Percentiles rank a stretch among this genome's conserved stretches.
phyloP scores from a whole-genome alignment of 495 filamentous ascomycete genomes.

The Cryomyces antarcticus region DNA sequence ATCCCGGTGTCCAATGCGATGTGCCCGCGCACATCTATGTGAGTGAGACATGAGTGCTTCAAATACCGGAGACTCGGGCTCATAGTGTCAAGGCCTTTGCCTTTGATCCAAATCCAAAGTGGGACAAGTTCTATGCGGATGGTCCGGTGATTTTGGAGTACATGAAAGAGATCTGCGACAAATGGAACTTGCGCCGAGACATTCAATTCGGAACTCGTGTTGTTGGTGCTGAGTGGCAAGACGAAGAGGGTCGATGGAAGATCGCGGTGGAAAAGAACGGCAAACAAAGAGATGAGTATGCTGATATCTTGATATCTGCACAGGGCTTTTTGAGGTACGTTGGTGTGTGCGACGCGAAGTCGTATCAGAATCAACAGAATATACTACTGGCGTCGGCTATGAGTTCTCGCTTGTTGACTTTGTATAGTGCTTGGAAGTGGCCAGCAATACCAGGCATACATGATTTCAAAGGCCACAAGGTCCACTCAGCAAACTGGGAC shows the following conservation, averaged over 20 bases:
- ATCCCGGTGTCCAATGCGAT: conserved; percentile 17
- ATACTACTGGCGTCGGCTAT: too few relatives aligned
- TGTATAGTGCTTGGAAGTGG: conserved; percentile 2
- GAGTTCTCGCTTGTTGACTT: too few relatives aligned
- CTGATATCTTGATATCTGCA: conserved; percentile 15
- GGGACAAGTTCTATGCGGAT: conserved; percentile 16
- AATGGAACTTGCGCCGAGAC: conserved; percentile 6
- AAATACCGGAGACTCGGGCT: neutral
- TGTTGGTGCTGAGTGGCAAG: conserved; percentile 11
- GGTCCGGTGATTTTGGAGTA: conserved; percentile 17
- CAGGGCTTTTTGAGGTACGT: conserved; percentile 12
- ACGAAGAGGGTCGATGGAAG: conserved; percentile 9
- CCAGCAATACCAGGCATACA: conserved; percentile 5
- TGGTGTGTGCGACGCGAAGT: too few relatives aligned
- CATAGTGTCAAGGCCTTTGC: conserved; percentile 9
- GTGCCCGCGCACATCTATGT: conserved; percentile 14
- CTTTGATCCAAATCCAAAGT: conserved; percentile 18
- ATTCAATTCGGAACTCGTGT: conserved; percentile 14
- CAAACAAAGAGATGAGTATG: conserved; percentile 5
- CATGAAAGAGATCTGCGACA: conserved; percentile 8
- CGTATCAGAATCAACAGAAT: too few relatives aligned
- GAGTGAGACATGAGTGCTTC: neutral
- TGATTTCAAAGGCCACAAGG: conserved; percentile 3
- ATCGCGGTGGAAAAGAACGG: conserved; percentile 1
- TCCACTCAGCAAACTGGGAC: conserved; percentile 3